Conservation (phyloP, 495 filamentous ascomycete species). For the Tuber magnatum region DNA sequence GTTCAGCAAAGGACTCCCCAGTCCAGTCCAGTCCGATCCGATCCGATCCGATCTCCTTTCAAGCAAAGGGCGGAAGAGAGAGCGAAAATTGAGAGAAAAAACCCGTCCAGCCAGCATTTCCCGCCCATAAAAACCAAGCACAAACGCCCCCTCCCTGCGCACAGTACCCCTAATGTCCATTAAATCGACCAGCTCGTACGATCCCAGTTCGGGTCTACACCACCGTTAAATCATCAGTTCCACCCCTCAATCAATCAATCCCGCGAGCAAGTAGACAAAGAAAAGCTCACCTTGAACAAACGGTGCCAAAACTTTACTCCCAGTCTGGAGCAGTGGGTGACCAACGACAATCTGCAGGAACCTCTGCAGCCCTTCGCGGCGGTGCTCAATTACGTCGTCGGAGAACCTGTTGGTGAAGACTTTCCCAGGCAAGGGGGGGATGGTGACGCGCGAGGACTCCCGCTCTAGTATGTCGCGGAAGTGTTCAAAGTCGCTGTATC, state of each 20-base stretch:
- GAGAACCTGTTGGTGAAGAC: conserved; percentile 98
- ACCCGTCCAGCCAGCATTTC: neutral
- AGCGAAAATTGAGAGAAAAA: neutral
- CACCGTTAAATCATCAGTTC: conserved; percentile 10
- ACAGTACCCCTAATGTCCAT: neutral
- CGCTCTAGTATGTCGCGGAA: conserved; percentile 97
- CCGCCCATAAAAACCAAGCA: neutral
- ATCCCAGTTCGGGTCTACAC: conserved; percentile 9
- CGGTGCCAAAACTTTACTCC: conserved; percentile 87
- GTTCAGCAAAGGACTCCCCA: neutral
- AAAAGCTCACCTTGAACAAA: conserved; percentile 82
- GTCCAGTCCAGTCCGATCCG: neutral
- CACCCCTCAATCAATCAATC: conserved; percentile 27
- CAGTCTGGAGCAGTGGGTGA: conserved; percentile 92
- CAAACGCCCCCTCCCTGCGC: neutral
- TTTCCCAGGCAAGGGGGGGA: conserved; percentile 91
- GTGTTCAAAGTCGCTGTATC: conserved; percentile 97
- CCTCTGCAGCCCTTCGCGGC: conserved; percentile 82
- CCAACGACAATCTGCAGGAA: conserved; percentile 97
- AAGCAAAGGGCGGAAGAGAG: neutral
- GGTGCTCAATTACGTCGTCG: conserved; percentile 96
- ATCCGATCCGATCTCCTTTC: conserved; percentile 1
- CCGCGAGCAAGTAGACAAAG: neutral
- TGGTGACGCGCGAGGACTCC: conserved; percentile 86
- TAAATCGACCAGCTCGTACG: conserved; percentile 11